Base-by-base conservation (phyloP, 768 basidiomycete species). In the Boletus sp. region DNA sequence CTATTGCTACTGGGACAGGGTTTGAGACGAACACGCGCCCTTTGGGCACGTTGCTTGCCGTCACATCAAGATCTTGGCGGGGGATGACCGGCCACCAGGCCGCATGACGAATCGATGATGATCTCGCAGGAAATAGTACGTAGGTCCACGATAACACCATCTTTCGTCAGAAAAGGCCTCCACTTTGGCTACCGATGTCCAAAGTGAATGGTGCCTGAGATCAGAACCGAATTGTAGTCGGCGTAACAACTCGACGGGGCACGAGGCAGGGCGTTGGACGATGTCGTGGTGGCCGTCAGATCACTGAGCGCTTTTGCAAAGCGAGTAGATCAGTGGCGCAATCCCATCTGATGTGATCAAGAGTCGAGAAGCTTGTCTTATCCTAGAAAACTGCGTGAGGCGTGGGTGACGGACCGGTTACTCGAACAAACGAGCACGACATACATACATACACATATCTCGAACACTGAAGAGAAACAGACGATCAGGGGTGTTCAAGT, bases 361-460 rank as follows among this genome's bases (percentile, higher is more conserved):
- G 32, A 11, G n/a, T 53, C 52, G 33, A 11, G 41, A 14, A 32
- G 24, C 15, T 32, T 24, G 30, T n/a, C 8, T 15, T 52, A 10
- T 50, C 46, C 11, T 18, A n/a, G 24, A 53, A 48, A 49, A 8
- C 24, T 24, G 33, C 32, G 24, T 52, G 52, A 33, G n/a, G 14
- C 20, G 24, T 47, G 28, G 17, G n/a, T n/a, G n/a, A n/a, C n/a
- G 15, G n/a, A 17, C 7, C 20, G 28, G 54, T 42, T 54, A 20
- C 35, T 10, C 44, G 17, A 44, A 48, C 41, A 54, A 32, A 60
- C 12, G 46, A 61, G 17, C 48, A 46, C 20, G 47, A 58, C 35
- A 59, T n/a, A 51, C 46, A 59, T n/a, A 51, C 46, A 50, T 37
- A 24, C 47, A 59, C 28, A 51, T 10, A 32, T 30, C 36, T 14